Conservation (phyloP, 2,329 filamentous ascomycete genomes). For the Fusarium incarnatum region DNA sequence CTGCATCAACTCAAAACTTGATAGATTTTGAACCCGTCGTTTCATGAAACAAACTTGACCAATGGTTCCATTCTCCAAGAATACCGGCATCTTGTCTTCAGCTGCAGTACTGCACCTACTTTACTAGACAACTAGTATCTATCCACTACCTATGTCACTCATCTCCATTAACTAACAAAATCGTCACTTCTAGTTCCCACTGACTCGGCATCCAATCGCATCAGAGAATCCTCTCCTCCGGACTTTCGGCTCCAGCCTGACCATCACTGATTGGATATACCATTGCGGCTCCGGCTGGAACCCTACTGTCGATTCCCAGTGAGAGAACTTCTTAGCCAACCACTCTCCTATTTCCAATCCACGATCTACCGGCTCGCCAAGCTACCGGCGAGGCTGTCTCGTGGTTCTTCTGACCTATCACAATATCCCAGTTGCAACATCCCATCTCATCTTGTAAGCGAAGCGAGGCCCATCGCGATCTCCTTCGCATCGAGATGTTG, state of each 20-base stretch:
- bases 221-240: conserved; percentile 10
- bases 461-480: conserved; percentile 16
- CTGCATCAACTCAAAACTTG: conserved; percentile 9
- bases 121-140: not conserved
- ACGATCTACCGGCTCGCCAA: conserved; percentile 17
- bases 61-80: conserved; percentile 3
- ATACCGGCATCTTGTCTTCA: not conserved
- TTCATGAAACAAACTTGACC: not conserved
- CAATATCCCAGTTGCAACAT: not conserved
- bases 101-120: not conserved
- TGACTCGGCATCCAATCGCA: conserved; percentile 27
- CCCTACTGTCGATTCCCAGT: conserved; percentile 12
- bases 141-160: conserved; percentile 17
- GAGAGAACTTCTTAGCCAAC: conserved; percentile 4
- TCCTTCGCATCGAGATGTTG: conserved; percentile 14
- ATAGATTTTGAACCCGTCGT: conserved; percentile 2
- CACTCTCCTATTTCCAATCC: conserved; percentile 2
- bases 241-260: conserved; percentile 16
- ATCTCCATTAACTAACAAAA: conserved; percentile 6
- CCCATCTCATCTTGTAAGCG: not conserved
- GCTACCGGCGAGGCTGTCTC: conserved; percentile 8
- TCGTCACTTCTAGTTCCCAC: conserved; percentile 16
- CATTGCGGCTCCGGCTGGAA: not conserved
- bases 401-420: conserved; percentile 14
- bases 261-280: not conserved